phyloP scores from a whole-genome alignment of 179 eudicot species.

The Spinacia oleracea region DNA sequence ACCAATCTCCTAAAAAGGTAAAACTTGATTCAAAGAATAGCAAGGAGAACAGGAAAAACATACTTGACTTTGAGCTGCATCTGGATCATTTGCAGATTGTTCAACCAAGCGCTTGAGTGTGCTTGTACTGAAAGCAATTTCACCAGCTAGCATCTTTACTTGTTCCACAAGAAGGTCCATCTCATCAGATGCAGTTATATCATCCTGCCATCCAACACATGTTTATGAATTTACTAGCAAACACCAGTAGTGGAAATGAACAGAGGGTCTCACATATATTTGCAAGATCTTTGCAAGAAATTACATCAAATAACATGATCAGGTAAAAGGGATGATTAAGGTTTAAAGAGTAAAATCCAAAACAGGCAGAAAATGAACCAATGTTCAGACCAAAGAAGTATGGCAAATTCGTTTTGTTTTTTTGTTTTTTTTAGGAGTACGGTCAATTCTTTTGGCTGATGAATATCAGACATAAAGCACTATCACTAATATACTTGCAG shows the following conservation, averaged over 20 bases:
- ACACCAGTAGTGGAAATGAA: neutral
- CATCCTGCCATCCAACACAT: slow-evolving; percentile 53
- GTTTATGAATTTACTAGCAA: slow-evolving; percentile 14
- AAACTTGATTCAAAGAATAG: neutral
- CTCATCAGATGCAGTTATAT: slow-evolving; percentile 72
- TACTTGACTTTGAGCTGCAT: slow-evolving; percentile 74
- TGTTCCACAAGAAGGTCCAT: slow-evolving; percentile 97
- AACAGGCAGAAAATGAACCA: neutral
- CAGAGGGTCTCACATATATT: neutral
- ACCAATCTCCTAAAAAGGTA: neutral
- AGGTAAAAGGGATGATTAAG: neutral
- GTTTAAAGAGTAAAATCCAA: neutral
- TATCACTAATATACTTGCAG: neutral
- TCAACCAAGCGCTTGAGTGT: slow-evolving; percentile 91
- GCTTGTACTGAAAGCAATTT: slow-evolving; percentile 94
- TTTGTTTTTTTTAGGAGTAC: too few relatives aligned
- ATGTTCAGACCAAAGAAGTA: neutral
- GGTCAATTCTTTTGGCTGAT: neutral
- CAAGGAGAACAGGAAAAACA: slow-evolving; percentile 13
- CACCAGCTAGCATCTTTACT: slow-evolving; percentile 99
- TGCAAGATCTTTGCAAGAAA: neutral
- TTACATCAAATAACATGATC: neutral
- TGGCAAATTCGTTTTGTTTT: too few relatives aligned
- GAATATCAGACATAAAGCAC: neutral
- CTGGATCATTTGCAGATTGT: slow-evolving; percentile 86